These are phyloP conservation scores for Lactarius vividus DNA, from an alignment of 768 basidiomycete genomes.

Conservation along the genomic window DNA sequence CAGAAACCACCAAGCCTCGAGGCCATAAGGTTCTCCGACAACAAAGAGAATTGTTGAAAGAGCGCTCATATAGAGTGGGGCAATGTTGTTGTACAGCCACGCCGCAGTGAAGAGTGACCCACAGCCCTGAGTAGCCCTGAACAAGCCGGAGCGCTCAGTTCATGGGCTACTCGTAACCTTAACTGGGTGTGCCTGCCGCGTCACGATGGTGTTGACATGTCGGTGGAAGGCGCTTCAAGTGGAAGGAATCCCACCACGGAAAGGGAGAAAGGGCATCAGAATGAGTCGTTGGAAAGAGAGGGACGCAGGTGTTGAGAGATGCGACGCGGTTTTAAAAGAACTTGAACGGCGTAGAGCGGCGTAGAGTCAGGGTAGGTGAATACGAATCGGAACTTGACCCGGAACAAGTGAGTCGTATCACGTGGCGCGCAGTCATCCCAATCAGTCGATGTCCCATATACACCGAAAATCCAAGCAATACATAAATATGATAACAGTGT, in stretches of 20 bases:
- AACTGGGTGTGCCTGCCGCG: not conserved
- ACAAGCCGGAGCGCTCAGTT: conserved; percentile 7
- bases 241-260: not conserved
- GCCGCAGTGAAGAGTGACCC: not conserved
- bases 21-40: not conserved
- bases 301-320: not conserved
- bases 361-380: conserved; percentile 19
- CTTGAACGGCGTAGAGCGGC: not conserved
- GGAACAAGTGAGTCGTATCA: conserved; percentile 6
- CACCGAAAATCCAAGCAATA: conserved; percentile 8
- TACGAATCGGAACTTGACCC: conserved; percentile 12
- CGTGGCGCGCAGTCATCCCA: conserved; percentile 1
- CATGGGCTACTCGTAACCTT: not conserved
- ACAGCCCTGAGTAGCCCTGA: conserved; percentile 11
- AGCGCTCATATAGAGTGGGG: not conserved
- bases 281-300: not conserved
- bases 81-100: not conserved
- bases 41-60: not conserved
- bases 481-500: not conserved
- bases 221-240: not conserved
- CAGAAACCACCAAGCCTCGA: conserved; percentile 4
- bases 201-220: not conserved
- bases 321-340: not conserved
- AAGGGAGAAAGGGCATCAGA: not conserved
- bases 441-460: not conserved